Evolutionary conservation across 352 stramenopile genomes (phyloP), one percentile per base, ranked within the genome.

Genomic region (Phytophthora crassamura): DNA sequence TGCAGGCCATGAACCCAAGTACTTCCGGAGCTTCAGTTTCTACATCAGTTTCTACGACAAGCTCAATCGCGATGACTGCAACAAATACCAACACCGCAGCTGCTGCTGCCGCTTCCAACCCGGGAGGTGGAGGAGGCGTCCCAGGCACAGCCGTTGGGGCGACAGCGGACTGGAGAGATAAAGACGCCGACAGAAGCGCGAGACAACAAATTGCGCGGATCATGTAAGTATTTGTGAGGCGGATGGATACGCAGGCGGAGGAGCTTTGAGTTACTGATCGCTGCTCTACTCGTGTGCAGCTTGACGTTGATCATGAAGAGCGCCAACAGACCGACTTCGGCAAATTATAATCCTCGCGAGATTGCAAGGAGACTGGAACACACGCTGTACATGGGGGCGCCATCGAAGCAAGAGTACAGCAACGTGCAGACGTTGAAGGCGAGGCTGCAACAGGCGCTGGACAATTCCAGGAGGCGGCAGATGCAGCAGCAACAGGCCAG

Each of bases 261-360:
- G 46, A 25, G n/a, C 39, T 54, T 50, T 43, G 40, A 41, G 48
- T 59, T 20, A 67, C 54, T 71, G 40, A 67, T 63, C 12, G 36
- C 47, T 60, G 55, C 11, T 47, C 40, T 62, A 45, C 45, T 47
- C 30, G 46, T 62, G 53, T 59, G 40, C 48, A 96, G 88, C 15
- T 81, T 96, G 75, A 96, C 84, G 28, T 69, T 96, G 50, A 96
- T 96, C 18, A 95, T 94, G 84, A 95, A 94, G 70, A 96, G 88
- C 58, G 83, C 89, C 7, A 97, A 96, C 59, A 77, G 88, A 11
- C 89, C 89, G n/a, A 81, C 78, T 30, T 91, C 85, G 1, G 85
- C 83, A n/a, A 94, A 96, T 54, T 95, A 96, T 64, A 96, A 96
- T 60, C 88, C 87, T 6, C 77, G 87, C 49, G 88, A 96, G 58